Evolutionary conservation across 2,329 filamentous ascomycete species (phyloP).

Genomic region (Botrytis deweyae): DNA sequence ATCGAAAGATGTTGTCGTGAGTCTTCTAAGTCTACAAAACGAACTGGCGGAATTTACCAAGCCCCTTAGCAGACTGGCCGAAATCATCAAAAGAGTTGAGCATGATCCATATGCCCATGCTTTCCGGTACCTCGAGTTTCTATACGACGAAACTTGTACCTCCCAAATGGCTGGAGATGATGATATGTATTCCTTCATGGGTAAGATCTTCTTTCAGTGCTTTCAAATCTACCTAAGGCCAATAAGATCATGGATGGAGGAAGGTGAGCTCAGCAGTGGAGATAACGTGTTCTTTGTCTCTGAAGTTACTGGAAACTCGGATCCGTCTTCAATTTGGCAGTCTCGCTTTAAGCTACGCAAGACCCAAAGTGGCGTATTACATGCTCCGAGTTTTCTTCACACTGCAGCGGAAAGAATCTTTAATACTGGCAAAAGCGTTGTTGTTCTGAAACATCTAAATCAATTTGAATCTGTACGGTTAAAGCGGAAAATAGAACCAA

Average conservation of each 20-base stretch:
- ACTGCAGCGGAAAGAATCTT: constrained; percentile 72
- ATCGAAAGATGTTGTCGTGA: constrained; percentile 57
- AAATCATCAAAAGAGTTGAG: constrained; percentile 59
- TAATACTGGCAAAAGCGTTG: constrained; percentile 82
- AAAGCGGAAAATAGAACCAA: constrained; percentile 43
- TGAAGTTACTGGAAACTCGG: constrained; percentile 54
- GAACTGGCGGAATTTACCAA: constrained; percentile 55
- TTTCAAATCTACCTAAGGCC: constrained; percentile 80
- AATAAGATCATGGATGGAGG: constrained; percentile 80
- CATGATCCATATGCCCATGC: constrained; percentile 43
- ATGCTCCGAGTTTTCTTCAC: constrained; percentile 73
- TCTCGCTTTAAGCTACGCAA: constrained; percentile 67
- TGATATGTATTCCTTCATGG: constrained; percentile 60
- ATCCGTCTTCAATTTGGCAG: constrained; percentile 71
- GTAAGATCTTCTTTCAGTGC: constrained; percentile 73
- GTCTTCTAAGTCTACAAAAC: constrained; percentile 60
- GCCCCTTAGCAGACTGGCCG: constrained; percentile 59
- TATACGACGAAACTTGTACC: constrained; percentile 69
- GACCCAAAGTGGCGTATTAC: constrained; percentile 58
- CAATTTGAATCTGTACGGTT: constrained; percentile 45
- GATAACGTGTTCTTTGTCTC: constrained; percentile 77
- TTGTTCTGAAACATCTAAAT: constrained; percentile 74
- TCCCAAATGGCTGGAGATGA: constrained; percentile 69
- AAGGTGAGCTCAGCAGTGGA: constrained; percentile 63
- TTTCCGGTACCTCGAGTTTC: constrained; percentile 74